These are phyloP conservation scores for Carex arenaria DNA, from an alignment of 202 grass and related monocot species.

Conservation along the genomic window DNA sequence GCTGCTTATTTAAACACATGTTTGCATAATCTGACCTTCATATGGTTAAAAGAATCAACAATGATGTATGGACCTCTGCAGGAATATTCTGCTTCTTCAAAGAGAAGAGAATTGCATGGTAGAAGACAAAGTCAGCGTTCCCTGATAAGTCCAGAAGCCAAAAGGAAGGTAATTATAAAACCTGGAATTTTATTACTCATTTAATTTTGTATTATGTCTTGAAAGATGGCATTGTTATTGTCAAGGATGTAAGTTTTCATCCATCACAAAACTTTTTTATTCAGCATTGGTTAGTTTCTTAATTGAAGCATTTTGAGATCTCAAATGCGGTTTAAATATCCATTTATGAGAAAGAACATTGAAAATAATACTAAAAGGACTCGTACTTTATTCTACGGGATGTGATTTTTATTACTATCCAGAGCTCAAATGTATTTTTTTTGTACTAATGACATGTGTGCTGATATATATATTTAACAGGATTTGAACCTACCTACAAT, in stretches of 20 bases:
- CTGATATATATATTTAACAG: slow-evolving; percentile 39
- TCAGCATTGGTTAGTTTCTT: not conserved
- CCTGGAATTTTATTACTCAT: not conserved
- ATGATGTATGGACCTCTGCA: slow-evolving; percentile 8
- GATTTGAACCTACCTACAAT: slow-evolving; percentile 66
- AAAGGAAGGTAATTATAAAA: slow-evolving; percentile 61
- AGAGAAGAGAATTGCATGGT: slow-evolving; percentile 61
- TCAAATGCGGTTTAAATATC: not conserved
- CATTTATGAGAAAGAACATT: not conserved
- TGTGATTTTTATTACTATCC: not conserved
- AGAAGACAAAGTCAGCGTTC: slow-evolving; percentile 67
- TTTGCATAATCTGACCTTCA: not conserved
- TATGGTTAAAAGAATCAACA: not conserved
- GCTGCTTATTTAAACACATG: not conserved
- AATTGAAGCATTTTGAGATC: not conserved
- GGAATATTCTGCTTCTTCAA: slow-evolving; percentile 78
- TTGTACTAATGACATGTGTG: slow-evolving; percentile 4
- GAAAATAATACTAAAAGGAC: not conserved
- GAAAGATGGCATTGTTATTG: not conserved
- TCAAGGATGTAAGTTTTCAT: not conserved
- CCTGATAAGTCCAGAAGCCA: slow-evolving; percentile 53
- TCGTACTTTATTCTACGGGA: not conserved
- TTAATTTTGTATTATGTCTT: not conserved
- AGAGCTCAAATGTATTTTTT: no score
- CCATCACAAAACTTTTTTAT: not conserved